Conservation (phyloP, 2,329 filamentous ascomycete species). For the Epichloe festucae region DNA sequence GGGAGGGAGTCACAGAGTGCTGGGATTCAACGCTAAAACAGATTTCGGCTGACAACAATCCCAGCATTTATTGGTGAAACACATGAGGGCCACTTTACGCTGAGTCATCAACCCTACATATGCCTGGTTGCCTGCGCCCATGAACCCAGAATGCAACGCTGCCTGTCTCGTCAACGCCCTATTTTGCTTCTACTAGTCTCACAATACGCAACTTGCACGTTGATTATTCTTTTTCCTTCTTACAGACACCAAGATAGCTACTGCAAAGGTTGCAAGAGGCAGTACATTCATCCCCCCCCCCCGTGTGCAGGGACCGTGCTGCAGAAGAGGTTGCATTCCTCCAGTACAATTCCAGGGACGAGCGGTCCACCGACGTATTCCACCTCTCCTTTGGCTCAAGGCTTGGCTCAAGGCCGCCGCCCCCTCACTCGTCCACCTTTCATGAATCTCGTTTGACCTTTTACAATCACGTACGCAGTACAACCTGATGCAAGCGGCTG, state of each 20-base stretch:
- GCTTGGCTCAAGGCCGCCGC: not conserved
- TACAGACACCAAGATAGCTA: no score
- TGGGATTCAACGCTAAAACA: no score
- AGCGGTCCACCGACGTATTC: not conserved
- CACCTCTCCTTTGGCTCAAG: not conserved
- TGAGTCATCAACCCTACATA: not conserved
- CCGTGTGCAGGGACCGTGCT: not conserved
- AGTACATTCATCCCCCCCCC: not conserved
- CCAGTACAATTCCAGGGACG: not conserved
- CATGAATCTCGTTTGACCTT: not conserved
- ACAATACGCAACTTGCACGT: not conserved
- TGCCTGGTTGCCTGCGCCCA: not conserved
- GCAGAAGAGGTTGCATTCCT: not conserved
- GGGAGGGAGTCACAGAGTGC: no score
- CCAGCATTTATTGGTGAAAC: no score
- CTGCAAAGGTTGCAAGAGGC: no score
- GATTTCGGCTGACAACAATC: no score
- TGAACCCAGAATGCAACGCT: not conserved
- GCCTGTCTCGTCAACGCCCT: no score
- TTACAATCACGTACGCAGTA: not conserved
- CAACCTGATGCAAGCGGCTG: not conserved
- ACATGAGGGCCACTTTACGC: not conserved
- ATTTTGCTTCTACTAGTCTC: not conserved
- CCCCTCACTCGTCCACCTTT: not conserved
- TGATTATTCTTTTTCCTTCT: not conserved